Percentiles rank a stretch among this genome's conserved stretches.
Conservation (phyloP, 352 stramenopile genomes). For the Globisporangium carolinianum region DNA sequence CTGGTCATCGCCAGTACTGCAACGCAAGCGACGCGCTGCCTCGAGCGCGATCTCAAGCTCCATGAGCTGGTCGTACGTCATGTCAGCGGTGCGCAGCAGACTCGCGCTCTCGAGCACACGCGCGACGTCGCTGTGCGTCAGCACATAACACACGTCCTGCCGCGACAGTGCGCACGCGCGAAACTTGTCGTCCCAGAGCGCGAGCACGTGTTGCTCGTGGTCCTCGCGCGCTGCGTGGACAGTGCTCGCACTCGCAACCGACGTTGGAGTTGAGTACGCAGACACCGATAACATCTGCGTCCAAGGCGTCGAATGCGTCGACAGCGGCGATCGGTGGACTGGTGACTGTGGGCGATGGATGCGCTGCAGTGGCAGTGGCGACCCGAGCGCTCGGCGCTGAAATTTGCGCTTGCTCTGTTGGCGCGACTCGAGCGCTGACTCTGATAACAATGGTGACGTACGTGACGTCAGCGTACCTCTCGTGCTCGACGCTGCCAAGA, state of each 20-base stretch:
- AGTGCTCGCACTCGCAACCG: too few species aligned
- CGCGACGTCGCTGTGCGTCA: conserved; percentile 31
- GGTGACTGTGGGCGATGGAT: background rate
- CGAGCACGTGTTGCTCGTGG: conserved; percentile 15
- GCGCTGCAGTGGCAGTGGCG: background rate
- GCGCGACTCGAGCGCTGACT: background rate
- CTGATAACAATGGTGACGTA: conserved; percentile 8
- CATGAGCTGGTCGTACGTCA: conserved; percentile 46
- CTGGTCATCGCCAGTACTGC: too few species aligned
- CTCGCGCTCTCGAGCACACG: conserved; percentile 34
- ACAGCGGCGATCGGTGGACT: conserved; percentile 2
- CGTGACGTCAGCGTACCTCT: background rate
- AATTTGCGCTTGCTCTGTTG: background rate
- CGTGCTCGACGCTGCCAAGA: conserved; percentile 1
- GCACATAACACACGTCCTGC: conserved; percentile 40
- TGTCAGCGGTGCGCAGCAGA: conserved; percentile 20
- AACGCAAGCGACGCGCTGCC: background rate
- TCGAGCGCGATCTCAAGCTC: conserved; percentile 43
- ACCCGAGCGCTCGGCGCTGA: background rate
- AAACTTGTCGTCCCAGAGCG: conserved; percentile 63
- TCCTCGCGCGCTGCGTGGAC: background rate
- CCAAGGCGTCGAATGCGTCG: background rate
- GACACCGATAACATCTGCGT: background rate
- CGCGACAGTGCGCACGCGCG: conserved; percentile 19
- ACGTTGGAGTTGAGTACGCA: too few species aligned